A percentile compares a stretch with the other conserved stretches of the same genome.
Conservation (phyloP, 2,329 filamentous ascomycete genomes). For the Metarhizium brunneum region DNA sequence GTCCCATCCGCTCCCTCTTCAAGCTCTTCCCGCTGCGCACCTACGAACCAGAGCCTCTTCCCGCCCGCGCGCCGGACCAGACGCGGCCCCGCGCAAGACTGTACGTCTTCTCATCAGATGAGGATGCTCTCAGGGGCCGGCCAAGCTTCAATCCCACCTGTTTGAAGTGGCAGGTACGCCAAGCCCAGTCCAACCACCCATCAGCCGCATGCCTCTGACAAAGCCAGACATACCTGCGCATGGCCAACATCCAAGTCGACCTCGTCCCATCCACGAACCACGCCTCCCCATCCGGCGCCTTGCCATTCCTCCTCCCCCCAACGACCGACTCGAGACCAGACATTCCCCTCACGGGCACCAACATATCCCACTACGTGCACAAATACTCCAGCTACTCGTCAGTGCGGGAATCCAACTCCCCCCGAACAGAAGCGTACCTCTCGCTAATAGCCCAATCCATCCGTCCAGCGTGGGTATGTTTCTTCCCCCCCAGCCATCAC, state of each 20-base stretch:
- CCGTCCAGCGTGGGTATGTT: conserved; percentile 72
- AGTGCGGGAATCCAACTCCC: conserved; percentile 30
- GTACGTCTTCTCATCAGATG: conserved; percentile 64
- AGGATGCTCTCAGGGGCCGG: conserved; percentile 48
- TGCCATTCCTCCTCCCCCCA: conserved; percentile 73
- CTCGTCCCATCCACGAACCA: conserved; percentile 77
- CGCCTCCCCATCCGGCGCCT: conserved; percentile 77
- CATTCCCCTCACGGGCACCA: conserved; percentile 41
- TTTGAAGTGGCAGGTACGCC: conserved; percentile 85
- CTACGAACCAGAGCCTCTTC: conserved; percentile 67
- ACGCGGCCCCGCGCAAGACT: conserved; percentile 43
- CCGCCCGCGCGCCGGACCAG: conserved; percentile 42
- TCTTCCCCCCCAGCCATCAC: background rate
- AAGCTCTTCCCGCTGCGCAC: conserved; percentile 71
- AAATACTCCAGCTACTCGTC: conserved; percentile 32
- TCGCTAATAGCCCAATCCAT: conserved; percentile 68
- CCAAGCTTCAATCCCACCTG: conserved; percentile 89
- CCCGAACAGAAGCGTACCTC: conserved; percentile 64
- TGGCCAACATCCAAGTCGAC: conserved; percentile 59
- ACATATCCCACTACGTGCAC: conserved; percentile 60
- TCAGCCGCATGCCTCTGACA: conserved; percentile 22
- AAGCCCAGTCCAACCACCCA: background rate
- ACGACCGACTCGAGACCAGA: conserved; percentile 32
- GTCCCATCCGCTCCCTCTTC: conserved; percentile 74
- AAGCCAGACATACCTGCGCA: conserved; percentile 63